phyloP scores from a whole-genome alignment of 208 protist species.

The Polymyxa betae region DNA sequence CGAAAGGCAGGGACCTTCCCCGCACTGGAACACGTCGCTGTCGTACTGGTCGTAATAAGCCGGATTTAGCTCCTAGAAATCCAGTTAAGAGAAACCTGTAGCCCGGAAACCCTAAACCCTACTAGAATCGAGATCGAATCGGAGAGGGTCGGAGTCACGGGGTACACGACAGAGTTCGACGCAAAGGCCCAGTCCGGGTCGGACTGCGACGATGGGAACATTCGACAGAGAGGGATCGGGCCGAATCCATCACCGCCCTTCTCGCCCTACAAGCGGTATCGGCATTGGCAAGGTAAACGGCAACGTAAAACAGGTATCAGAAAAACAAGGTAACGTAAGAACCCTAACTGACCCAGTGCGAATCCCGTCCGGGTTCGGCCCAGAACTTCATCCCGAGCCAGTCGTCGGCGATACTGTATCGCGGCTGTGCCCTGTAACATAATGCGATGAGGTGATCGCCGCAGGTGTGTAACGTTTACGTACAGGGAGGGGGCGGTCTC shows the following conservation, averaged over 20 bases:
- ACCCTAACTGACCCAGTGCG: not conserved
- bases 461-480: too few relatives aligned
- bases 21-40: not conserved
- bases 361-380: too few relatives aligned
- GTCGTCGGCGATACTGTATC: not conserved
- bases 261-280: not conserved
- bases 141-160: not conserved
- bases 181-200: not conserved
- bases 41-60: not conserved
- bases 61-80: not conserved
- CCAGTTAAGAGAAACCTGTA: not conserved
- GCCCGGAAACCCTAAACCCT: not conserved
- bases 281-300: not conserved
- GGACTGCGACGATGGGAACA: conserved; percentile 19
- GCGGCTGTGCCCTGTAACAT: not conserved
- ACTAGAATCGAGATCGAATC: too few relatives aligned
- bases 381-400: conserved; percentile 48
- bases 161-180: not conserved
- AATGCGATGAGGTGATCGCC: not conserved
- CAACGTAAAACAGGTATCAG: not conserved
- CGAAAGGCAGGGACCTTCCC: not conserved
- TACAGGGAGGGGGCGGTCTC: too few relatives aligned
- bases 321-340: not conserved
- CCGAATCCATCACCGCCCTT: not conserved
- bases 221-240: conserved; percentile 26